Base-by-base conservation (phyloP, 2,329 filamentous ascomycete genomes). In the Cladosporium sp. region DNA sequence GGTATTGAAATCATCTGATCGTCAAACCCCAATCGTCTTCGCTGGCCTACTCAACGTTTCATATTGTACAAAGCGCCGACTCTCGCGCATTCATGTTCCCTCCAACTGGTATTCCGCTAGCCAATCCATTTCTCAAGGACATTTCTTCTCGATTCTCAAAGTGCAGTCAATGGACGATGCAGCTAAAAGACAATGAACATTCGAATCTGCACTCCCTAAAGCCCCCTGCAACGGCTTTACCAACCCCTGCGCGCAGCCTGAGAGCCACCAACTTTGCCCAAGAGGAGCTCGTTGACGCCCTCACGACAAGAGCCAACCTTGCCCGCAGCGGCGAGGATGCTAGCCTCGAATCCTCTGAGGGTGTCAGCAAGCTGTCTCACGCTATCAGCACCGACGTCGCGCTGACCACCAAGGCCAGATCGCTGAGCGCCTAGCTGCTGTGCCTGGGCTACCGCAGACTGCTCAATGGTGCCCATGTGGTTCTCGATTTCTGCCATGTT, bases 391-490 rank as follows among this genome's bases (percentile, higher is more conserved):
- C 59, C 73, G 75, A 62, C 64, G 23, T 62, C 60, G 14, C 60
- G 60, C 56, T 55, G 52, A n/a, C 58, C 64, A 37, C 65, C 65
- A 12, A 71, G 60, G 40, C 72, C 71, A 49, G 69, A 67, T 55
- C 74, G 66, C 64, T 72, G 70, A 58, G 70, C 72, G 28, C 77
- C 67, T 60, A 82, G 69, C 67, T 79, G 76, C 70, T 82, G 78
- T 55, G 77, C 77, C 70, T 81, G 80, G 64, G 78, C 74, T 16
- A 80, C 59, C 4, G 81, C 80, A 21, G 78, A 78, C 18, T 73
- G 73, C 69, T 84, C 82, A 70, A 84, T 80, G 10, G 80, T 81
- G n/a, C 79, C 72, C 58, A 84, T 74, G 69, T 84, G 82, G 23
- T 74, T 73, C 67, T 83, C 81, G 44, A 84, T 82, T 69, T 83